A percentile compares a stretch with the other conserved stretches of the same genome.
These are phyloP conservation scores for Dissoconium aciculare DNA, from an alignment of 2,329 filamentous ascomycete species.

Conservation along the genomic window DNA sequence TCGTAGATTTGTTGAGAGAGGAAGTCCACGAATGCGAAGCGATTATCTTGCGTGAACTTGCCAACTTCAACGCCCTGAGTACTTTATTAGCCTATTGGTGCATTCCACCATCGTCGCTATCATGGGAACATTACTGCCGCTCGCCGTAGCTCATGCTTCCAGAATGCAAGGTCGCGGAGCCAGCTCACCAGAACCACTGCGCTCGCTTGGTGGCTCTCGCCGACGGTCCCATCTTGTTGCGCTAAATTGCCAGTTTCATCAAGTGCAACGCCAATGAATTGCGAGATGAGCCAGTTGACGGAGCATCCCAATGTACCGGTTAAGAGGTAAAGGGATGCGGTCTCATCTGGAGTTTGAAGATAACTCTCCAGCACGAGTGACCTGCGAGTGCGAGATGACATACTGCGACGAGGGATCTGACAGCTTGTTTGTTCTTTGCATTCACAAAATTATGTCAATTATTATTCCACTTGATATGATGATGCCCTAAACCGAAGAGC, in stretches of 20 bases:
- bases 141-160: slow-evolving; percentile 46
- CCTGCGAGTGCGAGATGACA: too few species aligned
- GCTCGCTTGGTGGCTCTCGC: too few species aligned
- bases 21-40: slow-evolving; percentile 63
- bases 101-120: background rate
- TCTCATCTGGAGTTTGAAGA: background rate
- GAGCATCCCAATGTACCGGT: slow-evolving; percentile 46
- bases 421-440: too few species aligned
- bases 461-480: too few species aligned
- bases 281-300: slow-evolving; percentile 41
- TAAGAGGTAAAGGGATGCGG: slow-evolving; percentile 43
- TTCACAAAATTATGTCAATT: too few species aligned
- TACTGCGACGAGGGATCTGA: too few species aligned
- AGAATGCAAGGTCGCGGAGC: slow-evolving; percentile 62
- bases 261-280: slow-evolving; percentile 37
- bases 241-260: slow-evolving; percentile 13
- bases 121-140: slow-evolving; percentile 10
- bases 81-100: background rate
- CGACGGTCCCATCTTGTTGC: slow-evolving; percentile 20
- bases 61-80: slow-evolving; percentile 56
- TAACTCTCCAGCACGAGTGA: too few species aligned
- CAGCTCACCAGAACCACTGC: slow-evolving; percentile 75
- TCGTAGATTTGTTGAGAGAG: slow-evolving; percentile 25
- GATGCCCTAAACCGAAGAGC: too few species aligned
- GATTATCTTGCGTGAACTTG: slow-evolving; percentile 39